Conservation (phyloP, 2,329 filamentous ascomycete genomes). For the Fusarium penzigii region DNA sequence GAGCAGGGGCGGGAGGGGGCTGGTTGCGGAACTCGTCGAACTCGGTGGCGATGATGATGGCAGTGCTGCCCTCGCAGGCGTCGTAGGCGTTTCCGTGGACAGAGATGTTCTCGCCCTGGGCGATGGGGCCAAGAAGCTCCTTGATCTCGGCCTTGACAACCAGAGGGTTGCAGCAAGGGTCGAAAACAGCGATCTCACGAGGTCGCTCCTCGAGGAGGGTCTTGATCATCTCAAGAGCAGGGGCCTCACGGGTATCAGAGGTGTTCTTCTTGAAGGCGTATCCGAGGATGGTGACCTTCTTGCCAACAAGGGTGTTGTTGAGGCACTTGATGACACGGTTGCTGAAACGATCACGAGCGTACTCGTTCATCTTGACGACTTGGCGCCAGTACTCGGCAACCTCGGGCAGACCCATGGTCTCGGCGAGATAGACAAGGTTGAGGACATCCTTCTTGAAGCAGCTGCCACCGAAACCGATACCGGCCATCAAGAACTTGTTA, state of each 20-base stretch:
- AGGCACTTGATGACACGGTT: constrained; percentile 65
- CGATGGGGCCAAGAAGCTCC: constrained; percentile 40
- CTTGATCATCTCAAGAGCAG: constrained; percentile 68
- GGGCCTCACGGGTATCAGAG: constrained; percentile 70
- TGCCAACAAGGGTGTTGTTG: constrained; percentile 67
- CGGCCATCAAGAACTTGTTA: constrained; percentile 70
- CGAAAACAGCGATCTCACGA: constrained; percentile 66
- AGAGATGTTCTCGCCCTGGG: constrained; percentile 45
- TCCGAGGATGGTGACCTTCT: constrained; percentile 72
- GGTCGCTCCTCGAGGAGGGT: constrained; percentile 65
- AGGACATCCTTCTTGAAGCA: constrained; percentile 83
- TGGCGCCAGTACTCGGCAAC: constrained; percentile 75
- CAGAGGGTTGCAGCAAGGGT: constrained; percentile 60
- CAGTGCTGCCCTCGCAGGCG: constrained; percentile 50
- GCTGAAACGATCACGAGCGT: constrained; percentile 69
- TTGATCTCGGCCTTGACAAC: constrained; percentile 54
- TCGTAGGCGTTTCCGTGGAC: constrained; percentile 52
- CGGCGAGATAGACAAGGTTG: constrained; percentile 72
- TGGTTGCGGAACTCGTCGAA: constrained; percentile 56
- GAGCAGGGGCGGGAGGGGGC: constrained; percentile 34
- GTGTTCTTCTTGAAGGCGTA: constrained; percentile 83
- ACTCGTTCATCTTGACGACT: constrained; percentile 76
- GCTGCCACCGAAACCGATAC: constrained; percentile 76
- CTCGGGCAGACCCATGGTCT: constrained; percentile 67
- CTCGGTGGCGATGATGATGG: constrained; percentile 56